Evolutionary conservation across 176 grass and related monocot genomes (phyloP).

Genomic region (maize (Zea mays)): DNA sequence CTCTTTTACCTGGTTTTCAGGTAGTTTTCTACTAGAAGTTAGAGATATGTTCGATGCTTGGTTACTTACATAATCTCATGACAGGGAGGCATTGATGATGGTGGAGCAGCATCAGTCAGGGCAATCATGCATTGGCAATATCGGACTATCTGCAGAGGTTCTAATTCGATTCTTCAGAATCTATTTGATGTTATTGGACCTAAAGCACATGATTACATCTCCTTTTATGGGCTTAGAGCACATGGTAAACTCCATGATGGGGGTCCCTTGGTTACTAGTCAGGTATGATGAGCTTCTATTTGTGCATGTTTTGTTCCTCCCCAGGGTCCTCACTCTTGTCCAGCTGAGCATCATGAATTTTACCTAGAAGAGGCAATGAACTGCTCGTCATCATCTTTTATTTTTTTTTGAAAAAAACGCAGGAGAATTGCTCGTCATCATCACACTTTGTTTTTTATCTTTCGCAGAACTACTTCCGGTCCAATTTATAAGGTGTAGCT

Average conservation of each 20-base stretch:
- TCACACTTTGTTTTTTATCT: constrained; percentile 1
- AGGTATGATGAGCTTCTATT: constrained; percentile 52
- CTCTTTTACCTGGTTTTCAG: constrained; percentile 97
- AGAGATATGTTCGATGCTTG: constrained; percentile 6
- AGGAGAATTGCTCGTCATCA: not conserved
- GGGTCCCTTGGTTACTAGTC: constrained; percentile 85
- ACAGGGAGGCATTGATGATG: constrained; percentile 97
- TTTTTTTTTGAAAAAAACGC: not conserved
- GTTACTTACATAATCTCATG: constrained; percentile 34
- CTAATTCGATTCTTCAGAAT: constrained; percentile 96
- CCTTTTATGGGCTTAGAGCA: constrained; percentile 93
- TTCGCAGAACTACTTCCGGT: not conserved
- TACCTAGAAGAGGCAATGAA: not conserved
- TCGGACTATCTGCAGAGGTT: constrained; percentile 88
- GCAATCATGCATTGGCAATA: constrained; percentile 99
- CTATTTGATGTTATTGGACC: constrained; percentile 81
- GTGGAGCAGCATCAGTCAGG: constrained; percentile 91
- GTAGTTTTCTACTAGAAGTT: constrained; percentile 41
- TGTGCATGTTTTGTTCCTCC: constrained; percentile 9
- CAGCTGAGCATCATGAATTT: constrained; percentile 18
- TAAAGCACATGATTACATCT: constrained; percentile 89
- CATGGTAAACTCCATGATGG: constrained; percentile 72
- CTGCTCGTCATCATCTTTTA: not conserved
- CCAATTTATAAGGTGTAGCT: not conserved
- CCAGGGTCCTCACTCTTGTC: not conserved